Evolutionary conservation across 2,329 filamentous ascomycete genomes (phyloP), one percentile per base, ranked within the genome.

Genomic region (Exophiala sideris): DNA sequence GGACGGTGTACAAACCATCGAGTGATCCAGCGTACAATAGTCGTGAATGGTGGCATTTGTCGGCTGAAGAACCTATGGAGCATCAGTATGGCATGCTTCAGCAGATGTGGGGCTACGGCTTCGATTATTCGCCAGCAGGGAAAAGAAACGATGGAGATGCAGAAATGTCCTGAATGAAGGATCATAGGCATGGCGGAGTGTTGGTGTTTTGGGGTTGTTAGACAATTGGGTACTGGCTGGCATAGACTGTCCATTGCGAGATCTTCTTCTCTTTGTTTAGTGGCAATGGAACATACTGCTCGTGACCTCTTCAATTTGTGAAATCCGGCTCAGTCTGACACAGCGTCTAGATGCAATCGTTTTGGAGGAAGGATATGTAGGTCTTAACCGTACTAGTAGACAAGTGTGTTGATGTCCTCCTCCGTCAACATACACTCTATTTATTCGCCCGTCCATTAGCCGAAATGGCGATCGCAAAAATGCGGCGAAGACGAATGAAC

Each of bases 21-120:
- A 71, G 61, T 21, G 74, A 76, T 55, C 73, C 74, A 3, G 68
- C 70, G 6, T 75, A 75, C 53, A 69, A 70, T 11, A 63, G 66
- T 33, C 65, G 68, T 44, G 66, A 68, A 48, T 71, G 70, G 70
- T 74, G 71, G 71, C 53, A 65, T 45, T 61, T 63, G 48, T 52
- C 48, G 9, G 61, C 60, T 18, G 49, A 64, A 4, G 62, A 66
- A 35, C 58, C 59, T n/a, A 68, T 71, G 56, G 71, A 73, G 56
- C 67, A 71, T 52, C 68, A 73, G 52, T 73, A 73, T 50, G 70
- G 69, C 7, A 61, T 64, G 38, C 68, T 70, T 41, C 65, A 73
- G 52, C 64, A 68, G 51, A 68, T 66, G 62, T 60, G 51, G 36
- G 51, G 52, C 16, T 56, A 54, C 35, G 42, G 45, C 3, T 47